Evolutionary conservation across 805 yeast species (phyloP).

Genomic region (Lipomyces spencermartinsiae): DNA sequence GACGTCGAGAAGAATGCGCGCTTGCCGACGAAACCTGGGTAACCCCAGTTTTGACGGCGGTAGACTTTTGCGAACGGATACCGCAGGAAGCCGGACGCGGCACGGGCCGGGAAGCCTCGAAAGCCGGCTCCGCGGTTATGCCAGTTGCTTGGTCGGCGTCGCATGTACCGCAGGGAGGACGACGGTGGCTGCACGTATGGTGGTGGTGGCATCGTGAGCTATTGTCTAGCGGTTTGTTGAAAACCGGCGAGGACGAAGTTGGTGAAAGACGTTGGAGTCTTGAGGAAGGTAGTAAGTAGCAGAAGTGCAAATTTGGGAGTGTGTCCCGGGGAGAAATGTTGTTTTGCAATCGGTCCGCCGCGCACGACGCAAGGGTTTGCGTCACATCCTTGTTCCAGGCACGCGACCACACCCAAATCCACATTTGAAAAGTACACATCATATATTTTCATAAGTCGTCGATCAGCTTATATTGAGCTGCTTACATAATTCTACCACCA

Average conservation of each 20-base stretch:
- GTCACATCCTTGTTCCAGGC: background rate
- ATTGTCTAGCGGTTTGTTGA: background rate
- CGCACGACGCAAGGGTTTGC: background rate
- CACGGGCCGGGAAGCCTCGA: slow-evolving; percentile 28
- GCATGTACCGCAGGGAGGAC: slow-evolving; percentile 34
- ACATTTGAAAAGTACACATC: background rate
- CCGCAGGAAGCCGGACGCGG: slow-evolving; percentile 35
- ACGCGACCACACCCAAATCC: background rate
- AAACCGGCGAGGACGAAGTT: background rate
- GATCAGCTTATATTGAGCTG: background rate
- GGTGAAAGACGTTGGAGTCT: slow-evolving; percentile 17
- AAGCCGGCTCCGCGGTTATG: slow-evolving; percentile 27
- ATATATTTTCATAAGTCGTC: background rate
- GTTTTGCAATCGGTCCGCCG: background rate
- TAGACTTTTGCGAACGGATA: slow-evolving; percentile 32
- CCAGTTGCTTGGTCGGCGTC: slow-evolving; percentile 30
- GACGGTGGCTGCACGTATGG: slow-evolving; percentile 38
- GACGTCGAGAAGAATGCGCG: slow-evolving; percentile 26
- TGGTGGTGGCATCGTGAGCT: slow-evolving; percentile 36
- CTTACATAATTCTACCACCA: background rate
- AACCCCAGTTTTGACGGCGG: slow-evolving; percentile 34
- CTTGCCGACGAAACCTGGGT: slow-evolving; percentile 29
- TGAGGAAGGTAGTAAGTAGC: background rate
- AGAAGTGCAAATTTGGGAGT: background rate
- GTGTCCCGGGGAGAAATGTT: background rate